phyloP scores from a whole-genome alignment of 108 stramenopile species.

The Parietichytrium sp. region DNA sequence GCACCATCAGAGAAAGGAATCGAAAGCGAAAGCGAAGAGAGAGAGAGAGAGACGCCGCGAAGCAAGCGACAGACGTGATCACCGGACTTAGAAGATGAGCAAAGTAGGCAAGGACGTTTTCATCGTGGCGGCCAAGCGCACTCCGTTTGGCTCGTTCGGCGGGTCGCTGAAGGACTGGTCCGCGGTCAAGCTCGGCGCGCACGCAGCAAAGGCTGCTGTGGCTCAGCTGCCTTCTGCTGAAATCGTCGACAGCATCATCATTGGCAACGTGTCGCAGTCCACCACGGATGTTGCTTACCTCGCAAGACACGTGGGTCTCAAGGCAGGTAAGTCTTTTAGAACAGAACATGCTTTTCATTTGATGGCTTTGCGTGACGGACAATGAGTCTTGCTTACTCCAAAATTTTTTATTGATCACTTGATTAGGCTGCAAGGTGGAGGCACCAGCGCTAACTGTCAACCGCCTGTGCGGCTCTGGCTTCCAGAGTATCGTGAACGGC shows the following conservation, averaged over 20 bases:
- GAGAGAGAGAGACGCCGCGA: background rate
- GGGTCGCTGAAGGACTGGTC: slow-evolving; percentile 75
- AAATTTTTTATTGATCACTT: too few relatives aligned
- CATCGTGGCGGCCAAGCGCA: slow-evolving; percentile 80
- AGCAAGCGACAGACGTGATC: background rate
- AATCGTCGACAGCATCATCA: slow-evolving; percentile 76
- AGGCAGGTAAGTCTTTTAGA: too few relatives aligned
- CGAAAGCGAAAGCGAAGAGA: too few relatives aligned
- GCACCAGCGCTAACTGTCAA: slow-evolving; percentile 91
- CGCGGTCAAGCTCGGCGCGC: slow-evolving; percentile 74
- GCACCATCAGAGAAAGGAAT: too few relatives aligned
- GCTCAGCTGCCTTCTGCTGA: slow-evolving; percentile 68
- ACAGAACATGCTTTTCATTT: too few relatives aligned
- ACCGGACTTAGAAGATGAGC: background rate
- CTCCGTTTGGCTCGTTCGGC: slow-evolving; percentile 94
- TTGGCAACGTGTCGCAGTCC: slow-evolving; percentile 92
- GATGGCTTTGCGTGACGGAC: too few relatives aligned
- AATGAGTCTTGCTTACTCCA: too few relatives aligned
- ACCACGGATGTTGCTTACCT: slow-evolving; percentile 85
- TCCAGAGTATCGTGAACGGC: slow-evolving; percentile 89
- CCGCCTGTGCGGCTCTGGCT: slow-evolving; percentile 93
- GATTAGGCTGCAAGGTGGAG: slow-evolving; percentile 64
- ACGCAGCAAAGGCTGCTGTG: slow-evolving; percentile 59
- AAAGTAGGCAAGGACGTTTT: slow-evolving; percentile 17
- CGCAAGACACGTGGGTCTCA: slow-evolving; percentile 84